Evolutionary conservation across 106 monocot genomes (phyloP).

Genomic region (Narthecium ossifragum): DNA sequence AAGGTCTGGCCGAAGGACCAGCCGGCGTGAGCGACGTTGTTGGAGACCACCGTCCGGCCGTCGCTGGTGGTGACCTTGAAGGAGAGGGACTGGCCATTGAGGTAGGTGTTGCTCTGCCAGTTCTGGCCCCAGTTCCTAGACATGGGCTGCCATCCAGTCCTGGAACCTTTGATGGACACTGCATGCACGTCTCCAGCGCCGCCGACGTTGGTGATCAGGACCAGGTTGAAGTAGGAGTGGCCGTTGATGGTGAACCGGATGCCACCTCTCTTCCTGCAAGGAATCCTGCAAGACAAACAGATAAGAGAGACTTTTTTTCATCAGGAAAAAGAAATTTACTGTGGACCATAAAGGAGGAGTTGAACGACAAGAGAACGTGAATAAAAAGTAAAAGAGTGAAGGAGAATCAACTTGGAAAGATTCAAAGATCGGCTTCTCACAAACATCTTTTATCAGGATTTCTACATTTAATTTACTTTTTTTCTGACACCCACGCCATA

Average conservation of each 20-base stretch:
- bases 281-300: slow-evolving; percentile 7
- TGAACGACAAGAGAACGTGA: too few relatives aligned
- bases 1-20: slow-evolving; percentile 19
- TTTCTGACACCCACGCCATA: too few relatives aligned
- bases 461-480: too few relatives aligned
- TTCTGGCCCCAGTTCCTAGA: slow-evolving; percentile 20
- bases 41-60: slow-evolving; percentile 11
- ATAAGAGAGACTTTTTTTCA: too few relatives aligned
- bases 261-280: slow-evolving; percentile 12
- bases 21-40: slow-evolving; percentile 10
- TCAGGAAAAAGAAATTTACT: too few relatives aligned
- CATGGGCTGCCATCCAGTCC: slow-evolving; percentile 13
- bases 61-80: slow-evolving; percentile 22
- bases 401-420: too few relatives aligned
- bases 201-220: slow-evolving; percentile 14
- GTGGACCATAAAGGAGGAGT: too few relatives aligned
- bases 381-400: too few relatives aligned
- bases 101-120: slow-evolving; percentile 6
- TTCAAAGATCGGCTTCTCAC: too few relatives aligned
- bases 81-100: slow-evolving; percentile 11
- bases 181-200: slow-evolving; percentile 15
- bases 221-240: slow-evolving; percentile 12
- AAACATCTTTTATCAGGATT: too few relatives aligned
- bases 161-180: slow-evolving; percentile 14
- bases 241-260: slow-evolving; percentile 19